Percentiles rank a stretch among this genome's conserved stretches.
These are phyloP conservation scores for Stenocarpella maydis DNA, from an alignment of 2,329 filamentous ascomycete species.

Conservation along the genomic window DNA sequence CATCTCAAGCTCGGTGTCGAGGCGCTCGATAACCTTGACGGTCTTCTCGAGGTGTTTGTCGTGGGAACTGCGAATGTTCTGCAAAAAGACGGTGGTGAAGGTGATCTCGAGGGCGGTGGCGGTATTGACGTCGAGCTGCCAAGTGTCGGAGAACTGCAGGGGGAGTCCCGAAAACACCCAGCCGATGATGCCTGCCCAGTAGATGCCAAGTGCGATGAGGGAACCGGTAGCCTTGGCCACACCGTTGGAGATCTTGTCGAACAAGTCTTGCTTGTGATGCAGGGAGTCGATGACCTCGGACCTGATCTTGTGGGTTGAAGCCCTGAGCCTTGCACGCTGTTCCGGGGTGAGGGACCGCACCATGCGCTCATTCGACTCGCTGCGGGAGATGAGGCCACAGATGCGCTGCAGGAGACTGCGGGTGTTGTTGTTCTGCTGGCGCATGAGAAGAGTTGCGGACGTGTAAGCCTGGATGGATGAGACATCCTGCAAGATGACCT, in stretches of 20 bases:
- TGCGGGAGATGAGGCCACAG: constrained; percentile 45
- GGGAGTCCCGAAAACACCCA: constrained; percentile 46
- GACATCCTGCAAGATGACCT: constrained; percentile 47
- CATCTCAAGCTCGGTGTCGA: constrained; percentile 47
- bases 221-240: constrained; percentile 43
- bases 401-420: constrained; percentile 42
- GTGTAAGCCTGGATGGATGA: constrained; percentile 49
- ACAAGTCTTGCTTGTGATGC: constrained; percentile 43
- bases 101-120: constrained; percentile 53
- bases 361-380: constrained; percentile 44
- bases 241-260: constrained; percentile 42
- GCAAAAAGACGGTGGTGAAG: constrained; percentile 49
- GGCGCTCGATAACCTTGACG: constrained; percentile 44
- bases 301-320: constrained; percentile 38
- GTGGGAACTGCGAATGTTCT: constrained; percentile 50
- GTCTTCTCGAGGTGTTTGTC: constrained; percentile 44
- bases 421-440: constrained; percentile 48
- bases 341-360: constrained; percentile 38
- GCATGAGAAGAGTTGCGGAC: constrained; percentile 49
- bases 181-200: constrained; percentile 47
- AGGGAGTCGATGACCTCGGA: constrained; percentile 39
- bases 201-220: constrained; percentile 43
- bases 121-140: constrained; percentile 54
- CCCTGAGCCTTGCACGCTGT: constrained; percentile 35
- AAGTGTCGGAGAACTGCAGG: constrained; percentile 44